Evolutionary conservation across 1,284 basidiomycete species (phyloP).

Genomic region (Hypsizygus ulmarius): DNA sequence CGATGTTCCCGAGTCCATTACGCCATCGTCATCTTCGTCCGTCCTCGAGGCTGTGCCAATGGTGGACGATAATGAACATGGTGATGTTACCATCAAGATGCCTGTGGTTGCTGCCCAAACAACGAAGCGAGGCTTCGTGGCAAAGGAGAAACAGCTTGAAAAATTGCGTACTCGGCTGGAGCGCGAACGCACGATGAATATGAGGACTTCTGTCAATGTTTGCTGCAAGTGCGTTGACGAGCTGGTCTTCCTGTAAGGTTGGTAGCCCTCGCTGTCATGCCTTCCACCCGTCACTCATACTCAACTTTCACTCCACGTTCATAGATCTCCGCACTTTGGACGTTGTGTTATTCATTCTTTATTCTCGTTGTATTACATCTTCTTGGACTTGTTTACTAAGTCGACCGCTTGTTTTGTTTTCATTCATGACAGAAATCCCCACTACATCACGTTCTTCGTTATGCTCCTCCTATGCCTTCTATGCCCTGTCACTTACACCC

Average conservation of each 20-base stretch:
- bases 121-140: slow-evolving; percentile 43
- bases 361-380: background rate
- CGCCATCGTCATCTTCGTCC: slow-evolving; percentile 19
- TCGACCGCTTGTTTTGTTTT: slow-evolving; percentile 11
- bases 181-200: slow-evolving; percentile 32
- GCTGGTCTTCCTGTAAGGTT: slow-evolving; percentile 43
- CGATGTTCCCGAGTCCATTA: slow-evolving; percentile 8
- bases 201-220: slow-evolving; percentile 30
- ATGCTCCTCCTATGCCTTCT: slow-evolving; percentile 18
- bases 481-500: slow-evolving; percentile 12
- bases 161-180: slow-evolving; percentile 54
- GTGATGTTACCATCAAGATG: background rate
- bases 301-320: background rate
- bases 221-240: slow-evolving; percentile 42
- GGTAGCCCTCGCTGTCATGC: slow-evolving; percentile 16
- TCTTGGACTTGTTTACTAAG: slow-evolving; percentile 17
- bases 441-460: slow-evolving; percentile 16
- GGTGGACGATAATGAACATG: background rate
- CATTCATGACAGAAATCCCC: slow-evolving; percentile 12
- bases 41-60: slow-evolving; percentile 13
- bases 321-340: slow-evolving; percentile 7
- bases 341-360: slow-evolving; percentile 1
- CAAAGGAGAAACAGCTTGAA: slow-evolving; percentile 61
- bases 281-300: background rate
- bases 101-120: background rate